Base-by-base conservation (phyloP, 2,329 filamentous ascomycete genomes). In the Penicillium sp. region DNA sequence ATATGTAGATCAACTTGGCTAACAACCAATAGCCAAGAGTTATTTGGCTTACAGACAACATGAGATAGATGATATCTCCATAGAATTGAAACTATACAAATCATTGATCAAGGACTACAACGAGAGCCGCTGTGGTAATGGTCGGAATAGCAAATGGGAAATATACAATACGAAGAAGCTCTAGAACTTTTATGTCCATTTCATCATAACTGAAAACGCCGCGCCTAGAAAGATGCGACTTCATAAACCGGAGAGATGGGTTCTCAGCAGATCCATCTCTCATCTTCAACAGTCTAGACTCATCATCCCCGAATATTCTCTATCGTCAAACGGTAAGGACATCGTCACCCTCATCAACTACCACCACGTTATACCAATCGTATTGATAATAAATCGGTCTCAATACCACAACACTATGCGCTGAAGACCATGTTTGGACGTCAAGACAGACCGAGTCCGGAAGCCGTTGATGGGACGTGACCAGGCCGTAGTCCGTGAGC, bases 101-200 rank as follows among this genome's bases (percentile, higher is more conserved):
- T 34, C 13, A 34, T 7, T 34, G 32, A 34, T 7, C 32, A 34
- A 34, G 6, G 14, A 34, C 32, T 34, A 16, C 14, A 34, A 34
- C 14, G 6, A 3, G 32, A 34, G 14, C 32, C 32, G 4, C 32
- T 16, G 16, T 16, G 4, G 20, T 20, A 5, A 24, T 35, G 5
- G 31, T 9, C 11, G 31, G 44, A 24, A 9, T 46, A 24, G 44
- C 11, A 34, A 46, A 32, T 32, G 29, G 49, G 9, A 34, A n/a
- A 51, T 26, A 44, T 18, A 40, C 51, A 42, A 53, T 55, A 50
- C 52, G 46, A 55, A 43, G 45, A 55, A 57, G 46, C 53, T 59
- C 59, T 66, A 64, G 59, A 58, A 62, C 61, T 62, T 65, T 62
- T 67, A 69, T 69, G 63, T 69, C 66, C 67, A 71, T 72, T 66